phyloP scores from a whole-genome alignment of 1,284 basidiomycete species.

The Rhodotorula sp. region DNA sequence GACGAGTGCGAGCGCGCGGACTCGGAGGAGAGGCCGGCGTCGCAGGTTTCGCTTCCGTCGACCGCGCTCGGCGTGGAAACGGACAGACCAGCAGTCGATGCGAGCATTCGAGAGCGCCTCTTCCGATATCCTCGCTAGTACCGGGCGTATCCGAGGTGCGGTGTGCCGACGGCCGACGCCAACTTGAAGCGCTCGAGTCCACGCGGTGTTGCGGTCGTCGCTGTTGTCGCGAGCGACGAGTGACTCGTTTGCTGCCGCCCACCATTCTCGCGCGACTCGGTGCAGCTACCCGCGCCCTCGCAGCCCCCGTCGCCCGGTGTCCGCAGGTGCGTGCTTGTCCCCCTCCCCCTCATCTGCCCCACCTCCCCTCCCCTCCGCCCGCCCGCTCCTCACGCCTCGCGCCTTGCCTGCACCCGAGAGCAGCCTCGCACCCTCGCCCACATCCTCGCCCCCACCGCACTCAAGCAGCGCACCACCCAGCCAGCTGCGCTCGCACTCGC shows the following conservation, averaged over 20 bases:
- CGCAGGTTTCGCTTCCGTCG: too few species aligned
- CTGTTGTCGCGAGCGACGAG: too few species aligned
- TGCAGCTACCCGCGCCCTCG: neutral
- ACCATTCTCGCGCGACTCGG: constrained; percentile 12
- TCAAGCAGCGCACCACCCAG: neutral
- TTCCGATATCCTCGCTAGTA: too few species aligned
- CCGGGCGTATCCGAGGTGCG: too few species aligned
- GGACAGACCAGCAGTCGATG: too few species aligned
- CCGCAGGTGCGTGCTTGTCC: neutral
- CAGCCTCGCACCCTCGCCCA: neutral
- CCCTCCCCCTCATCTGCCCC: neutral
- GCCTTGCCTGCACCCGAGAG: neutral
- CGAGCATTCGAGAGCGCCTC: too few species aligned
- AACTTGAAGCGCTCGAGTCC: neutral
- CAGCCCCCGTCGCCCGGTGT: neutral
- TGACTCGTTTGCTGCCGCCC: neutral
- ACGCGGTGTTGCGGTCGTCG: neutral
- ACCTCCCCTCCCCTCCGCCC: neutral
- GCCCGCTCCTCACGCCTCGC: neutral
- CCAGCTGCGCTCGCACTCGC: neutral
- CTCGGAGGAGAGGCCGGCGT: too few species aligned
- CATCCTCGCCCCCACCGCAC: neutral
- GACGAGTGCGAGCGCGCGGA: neutral
- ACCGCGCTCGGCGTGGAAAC: too few species aligned
- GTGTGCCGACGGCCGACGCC: neutral